These are phyloP conservation scores for Chloromonas sp. DNA, from an alignment of 163 green algal genomes.

Conservation along the genomic window DNA sequence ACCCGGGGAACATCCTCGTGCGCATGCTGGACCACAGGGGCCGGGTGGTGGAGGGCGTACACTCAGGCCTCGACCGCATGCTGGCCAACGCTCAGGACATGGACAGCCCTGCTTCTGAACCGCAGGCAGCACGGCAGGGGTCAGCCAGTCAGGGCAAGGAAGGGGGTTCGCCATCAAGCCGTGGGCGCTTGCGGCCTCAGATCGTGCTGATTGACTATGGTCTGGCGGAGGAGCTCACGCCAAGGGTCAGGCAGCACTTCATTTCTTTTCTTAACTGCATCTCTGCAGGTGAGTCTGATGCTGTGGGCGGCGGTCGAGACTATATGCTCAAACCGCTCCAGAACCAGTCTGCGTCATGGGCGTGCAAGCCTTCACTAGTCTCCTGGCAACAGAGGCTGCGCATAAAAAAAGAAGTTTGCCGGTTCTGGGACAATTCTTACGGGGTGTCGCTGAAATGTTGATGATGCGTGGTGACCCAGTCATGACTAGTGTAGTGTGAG, in stretches of 20 bases:
- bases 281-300: constrained; percentile 3
- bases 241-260: constrained; percentile 64
- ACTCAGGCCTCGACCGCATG: not conserved
- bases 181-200: constrained; percentile 30
- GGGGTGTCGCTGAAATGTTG: too few species aligned
- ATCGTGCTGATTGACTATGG: constrained; percentile 77
- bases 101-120: too few species aligned
- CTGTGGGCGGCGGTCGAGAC: not conserved
- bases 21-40: constrained; percentile 17
- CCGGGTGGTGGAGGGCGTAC: not conserved
- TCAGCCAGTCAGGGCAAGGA: too few species aligned
- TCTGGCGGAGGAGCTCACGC: constrained; percentile 69
- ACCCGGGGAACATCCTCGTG: constrained; percentile 74
- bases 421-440: too few species aligned
- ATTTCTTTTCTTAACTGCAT: constrained; percentile 70
- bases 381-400: not conserved
- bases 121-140: too few species aligned
- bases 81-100: too few species aligned
- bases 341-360: too few species aligned
- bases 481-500: too few species aligned
- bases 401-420: too few species aligned
- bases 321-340: too few species aligned
- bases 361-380: not conserved
- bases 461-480: too few species aligned
- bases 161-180: too few species aligned